Base-by-base conservation (phyloP, 345 rosid genomes). In the Gossypium anomalum region DNA sequence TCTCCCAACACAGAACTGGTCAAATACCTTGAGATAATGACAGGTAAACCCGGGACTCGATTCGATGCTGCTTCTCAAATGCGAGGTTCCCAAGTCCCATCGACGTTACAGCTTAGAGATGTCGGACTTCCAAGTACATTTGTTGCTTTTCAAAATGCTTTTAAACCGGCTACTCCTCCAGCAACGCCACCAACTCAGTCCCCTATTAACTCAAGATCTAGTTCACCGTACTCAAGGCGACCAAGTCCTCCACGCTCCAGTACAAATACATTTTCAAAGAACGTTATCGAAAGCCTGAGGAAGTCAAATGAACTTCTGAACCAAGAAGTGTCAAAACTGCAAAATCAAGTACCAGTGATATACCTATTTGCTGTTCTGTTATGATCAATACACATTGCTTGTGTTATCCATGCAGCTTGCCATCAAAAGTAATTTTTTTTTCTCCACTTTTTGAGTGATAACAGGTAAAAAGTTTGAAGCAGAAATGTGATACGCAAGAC, bases 231-330 rank as follows among this genome's bases (percentile, higher is more conserved):
- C 80, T 70, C 88, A 9, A 87, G 85, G 78, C 88, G 85, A 83
- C 85, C 90, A 15, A 93, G 92, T 78, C 88, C 99, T 70, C 89
- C 94, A 6, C 91, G 88, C n/a, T 57, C 85, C 71, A 65, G 78
- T 0, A 75, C 79, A 45, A 80, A 87, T 9, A 90, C 87, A 43
- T 91, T 93, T 79, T 91, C 98, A 2, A 90, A 93, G 77, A 81
- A 82, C 34, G 86, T 91, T 49, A 77, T 95, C 62, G 97, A 90
- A 75, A 91, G 91, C 85, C 90, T 93, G 51, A 91, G 85, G 82
- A 95, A 93, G 80, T 85, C 98, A 73, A 91, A 92, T 75, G 97
- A 89, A 44, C 82, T 80, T 75, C 77, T 93, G 82, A 93, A 89
- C 80, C 94, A 89, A 78, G 99, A 95, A 77, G 81, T 88, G 85